These are phyloP conservation scores for Zygosaccharomyces pseudobailii DNA, from an alignment of 1,139 yeast genomes.

Conservation along the genomic window DNA sequence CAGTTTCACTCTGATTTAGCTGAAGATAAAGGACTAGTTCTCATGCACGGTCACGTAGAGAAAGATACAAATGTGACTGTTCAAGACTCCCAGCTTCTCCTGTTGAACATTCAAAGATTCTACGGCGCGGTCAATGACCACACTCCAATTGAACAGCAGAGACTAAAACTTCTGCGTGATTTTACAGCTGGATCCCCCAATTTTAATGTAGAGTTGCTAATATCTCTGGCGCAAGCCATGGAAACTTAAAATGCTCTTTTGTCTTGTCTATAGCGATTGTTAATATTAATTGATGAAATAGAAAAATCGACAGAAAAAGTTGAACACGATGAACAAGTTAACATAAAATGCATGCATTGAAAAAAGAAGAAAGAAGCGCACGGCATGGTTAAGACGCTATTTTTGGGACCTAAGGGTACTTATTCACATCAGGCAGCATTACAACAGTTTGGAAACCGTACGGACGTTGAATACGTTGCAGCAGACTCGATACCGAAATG, in stretches of 20 bases:
- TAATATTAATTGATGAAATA: not conserved
- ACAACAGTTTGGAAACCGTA: constrained; percentile 57
- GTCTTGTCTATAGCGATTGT: constrained; percentile 5
- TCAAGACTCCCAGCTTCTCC: constrained; percentile 69
- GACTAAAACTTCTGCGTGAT: constrained; percentile 53
- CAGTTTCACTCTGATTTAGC: constrained; percentile 80
- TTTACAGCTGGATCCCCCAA: constrained; percentile 65
- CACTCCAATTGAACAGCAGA: constrained; percentile 41
- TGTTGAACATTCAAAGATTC: constrained; percentile 81
- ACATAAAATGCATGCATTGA: not conserved
- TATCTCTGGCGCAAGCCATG: constrained; percentile 67
- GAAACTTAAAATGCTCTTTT: constrained; percentile 39
- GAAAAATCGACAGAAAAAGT: not conserved
- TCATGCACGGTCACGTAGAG: constrained; percentile 88
- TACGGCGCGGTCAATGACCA: constrained; percentile 62
- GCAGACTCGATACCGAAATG: constrained; percentile 57
- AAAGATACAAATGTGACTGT: constrained; percentile 57
- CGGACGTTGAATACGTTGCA: constrained; percentile 28
- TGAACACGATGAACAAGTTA: not conserved
- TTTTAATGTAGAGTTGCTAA: constrained; percentile 62
- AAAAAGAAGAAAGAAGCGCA: not conserved
- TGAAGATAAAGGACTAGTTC: constrained; percentile 56
- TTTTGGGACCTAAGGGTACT: constrained; percentile 85
- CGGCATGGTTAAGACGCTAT: constrained; percentile 46
- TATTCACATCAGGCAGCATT: constrained; percentile 88